phyloP scores from a whole-genome alignment of 192 early-diverging fungal genomes.

The Gigaspora rosea region DNA sequence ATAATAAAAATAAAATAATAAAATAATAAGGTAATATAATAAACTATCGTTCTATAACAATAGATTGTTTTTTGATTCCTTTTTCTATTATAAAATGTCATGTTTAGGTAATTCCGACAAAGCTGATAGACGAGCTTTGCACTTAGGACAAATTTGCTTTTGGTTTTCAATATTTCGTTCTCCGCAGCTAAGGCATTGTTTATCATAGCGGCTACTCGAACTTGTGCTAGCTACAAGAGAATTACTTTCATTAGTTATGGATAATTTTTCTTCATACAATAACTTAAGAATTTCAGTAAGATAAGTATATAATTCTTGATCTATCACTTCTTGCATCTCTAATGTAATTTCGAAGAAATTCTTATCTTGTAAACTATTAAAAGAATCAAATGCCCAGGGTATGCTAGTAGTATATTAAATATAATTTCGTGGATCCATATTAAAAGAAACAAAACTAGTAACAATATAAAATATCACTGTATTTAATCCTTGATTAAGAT shows the following conservation, averaged over 20 bases:
- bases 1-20: no score
- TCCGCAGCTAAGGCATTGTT: slow-evolving; percentile 2
- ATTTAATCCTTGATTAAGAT: slow-evolving; percentile 20
- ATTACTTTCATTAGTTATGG: slow-evolving; percentile 4
- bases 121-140: background rate
- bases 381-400: slow-evolving; percentile 11
- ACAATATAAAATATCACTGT: background rate
- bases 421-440: slow-evolving; percentile 29
- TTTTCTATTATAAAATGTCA: background rate
- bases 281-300: slow-evolving; percentile 9
- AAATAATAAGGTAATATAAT: no score
- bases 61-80: no score
- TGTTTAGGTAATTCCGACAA: background rate
- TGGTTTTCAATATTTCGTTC: slow-evolving; percentile 18
- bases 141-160: slow-evolving; percentile 20
- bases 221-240: background rate
- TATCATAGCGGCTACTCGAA: background rate
- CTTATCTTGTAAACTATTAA: slow-evolving; percentile 19
- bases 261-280: slow-evolving; percentile 27
- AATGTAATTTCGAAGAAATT: slow-evolving; percentile 1
- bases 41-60: no score
- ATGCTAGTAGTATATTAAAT: slow-evolving; percentile 9
- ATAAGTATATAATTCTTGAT: slow-evolving; percentile 29
- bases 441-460: background rate
- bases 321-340: background rate